Base-by-base conservation (phyloP, 106 monocot species). In the Acanthochlamys bracteata region DNA sequence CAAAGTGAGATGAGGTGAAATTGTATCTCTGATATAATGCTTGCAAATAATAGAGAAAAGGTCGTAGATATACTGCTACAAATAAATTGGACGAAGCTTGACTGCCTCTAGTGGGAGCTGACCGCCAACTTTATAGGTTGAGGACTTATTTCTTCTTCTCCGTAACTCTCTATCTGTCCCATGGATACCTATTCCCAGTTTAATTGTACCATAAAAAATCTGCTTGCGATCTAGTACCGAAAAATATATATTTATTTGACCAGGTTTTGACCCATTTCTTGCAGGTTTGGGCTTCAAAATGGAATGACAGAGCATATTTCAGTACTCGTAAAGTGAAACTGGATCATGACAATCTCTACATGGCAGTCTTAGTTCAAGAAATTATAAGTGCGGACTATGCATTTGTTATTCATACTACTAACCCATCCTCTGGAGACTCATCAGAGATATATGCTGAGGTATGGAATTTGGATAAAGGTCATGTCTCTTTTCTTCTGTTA, bases 301-400 rank as follows among this genome's bases (percentile, higher is more conserved):
- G 91, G 92, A 92, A 98, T 43, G 91, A 92, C 68, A 88, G 98
- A 80, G 96, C 96, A 55, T 92, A 88, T 66, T 88, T 98, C 69
- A 98, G 91, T 74, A 98, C 85, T 4, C 59, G 85, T 0, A 92
- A 92, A 74, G 98, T 77, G 25, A 98, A 98, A 72, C 61, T 98
- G 24, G 85, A 91, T 79, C 96, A 91, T 45, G 88, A 98, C 20
- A 66, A 79, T 68, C 75, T 98, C 19, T 85, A 83, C 61, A 98
- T 98, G 96, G 88, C 96, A 70, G 96, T 98, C n/a, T 80, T 98
- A 56, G 83, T 98, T 57, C 96, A 91, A 81, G 88, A 98, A 83
- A 86, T 98, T 53, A 79, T 91, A 17, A 88, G 71, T 69, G 85
- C 92, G 11, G 98, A 98, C 62, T 98, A 98, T 75, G 91, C 91